Conservation (phyloP, 257 asterid genomes). For the Henckelia pumila region DNA sequence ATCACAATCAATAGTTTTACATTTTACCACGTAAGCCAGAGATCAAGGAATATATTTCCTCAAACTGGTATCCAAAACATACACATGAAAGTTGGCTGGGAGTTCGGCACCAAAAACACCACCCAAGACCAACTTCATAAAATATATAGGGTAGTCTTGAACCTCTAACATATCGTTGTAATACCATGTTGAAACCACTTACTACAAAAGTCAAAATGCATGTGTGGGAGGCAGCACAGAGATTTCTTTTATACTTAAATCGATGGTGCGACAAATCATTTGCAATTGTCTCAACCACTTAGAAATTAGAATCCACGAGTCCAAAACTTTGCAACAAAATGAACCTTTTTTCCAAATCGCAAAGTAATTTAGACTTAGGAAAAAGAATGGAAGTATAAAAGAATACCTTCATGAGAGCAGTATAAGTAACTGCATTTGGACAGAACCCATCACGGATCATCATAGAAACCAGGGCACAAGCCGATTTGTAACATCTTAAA, state of each 20-base stretch:
- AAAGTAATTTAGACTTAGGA: background rate
- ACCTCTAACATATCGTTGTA: background rate
- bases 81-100: too few species aligned
- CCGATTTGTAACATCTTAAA: constrained; percentile 59
- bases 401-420: constrained; percentile 67
- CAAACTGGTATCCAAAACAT: too few species aligned
- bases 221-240: background rate
- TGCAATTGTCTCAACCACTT: constrained; percentile 19
- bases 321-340: background rate
- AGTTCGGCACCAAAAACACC: too few species aligned
- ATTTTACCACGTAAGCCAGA: background rate
- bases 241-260: background rate
- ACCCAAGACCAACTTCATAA: background rate
- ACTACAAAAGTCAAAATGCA: background rate
- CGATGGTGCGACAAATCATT: constrained; percentile 9
- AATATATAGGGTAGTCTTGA: background rate
- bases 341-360: constrained; percentile 1
- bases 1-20: too few species aligned
- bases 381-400: constrained; percentile 9
- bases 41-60: background rate
- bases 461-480: constrained; percentile 57
- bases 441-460: constrained; percentile 71
- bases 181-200: background rate
- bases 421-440: constrained; percentile 46
- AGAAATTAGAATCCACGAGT: background rate